Conservation (phyloP, 176 grass and related monocot genomes). For the Oropetium thomaeum region DNA sequence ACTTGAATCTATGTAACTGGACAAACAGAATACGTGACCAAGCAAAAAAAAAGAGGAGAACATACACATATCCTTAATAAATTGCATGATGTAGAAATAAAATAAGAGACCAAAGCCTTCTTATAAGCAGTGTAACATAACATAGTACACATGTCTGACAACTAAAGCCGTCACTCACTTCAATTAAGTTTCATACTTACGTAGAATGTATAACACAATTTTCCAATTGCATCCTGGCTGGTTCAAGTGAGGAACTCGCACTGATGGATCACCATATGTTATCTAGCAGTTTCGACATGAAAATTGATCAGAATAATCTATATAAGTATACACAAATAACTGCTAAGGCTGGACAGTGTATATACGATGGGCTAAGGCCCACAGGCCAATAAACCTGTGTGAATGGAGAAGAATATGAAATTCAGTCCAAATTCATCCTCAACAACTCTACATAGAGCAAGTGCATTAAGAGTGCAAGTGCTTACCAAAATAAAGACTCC, state of each 20-base stretch:
- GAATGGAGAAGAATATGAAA: neutral
- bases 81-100: neutral
- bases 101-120: neutral
- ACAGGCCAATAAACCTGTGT: neutral
- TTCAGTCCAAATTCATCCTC: neutral
- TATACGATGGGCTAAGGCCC: neutral
- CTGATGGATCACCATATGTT: conserved; percentile 96
- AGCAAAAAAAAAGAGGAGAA: neutral
- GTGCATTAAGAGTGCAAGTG: neutral
- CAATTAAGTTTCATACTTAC: conserved; percentile 45
- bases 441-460: conserved; percentile 6
- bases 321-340: too few species aligned
- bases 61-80: neutral
- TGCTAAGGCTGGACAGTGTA: neutral
- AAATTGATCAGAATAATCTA: conserved; percentile 16
- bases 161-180: neutral
- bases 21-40: neutral
- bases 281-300: conserved; percentile 56
- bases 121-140: conserved; percentile 14
- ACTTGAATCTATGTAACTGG: neutral
- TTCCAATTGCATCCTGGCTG: conserved; percentile 83
- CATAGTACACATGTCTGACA: neutral
- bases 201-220: conserved; percentile 72
- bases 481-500: conserved; percentile 90
- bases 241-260: conserved; percentile 71